A percentile compares a stretch with the other conserved stretches of the same genome.
These are phyloP conservation scores for Rhynchosporium graminicola DNA, from an alignment of 2,329 filamentous ascomycete genomes.

Conservation along the genomic window DNA sequence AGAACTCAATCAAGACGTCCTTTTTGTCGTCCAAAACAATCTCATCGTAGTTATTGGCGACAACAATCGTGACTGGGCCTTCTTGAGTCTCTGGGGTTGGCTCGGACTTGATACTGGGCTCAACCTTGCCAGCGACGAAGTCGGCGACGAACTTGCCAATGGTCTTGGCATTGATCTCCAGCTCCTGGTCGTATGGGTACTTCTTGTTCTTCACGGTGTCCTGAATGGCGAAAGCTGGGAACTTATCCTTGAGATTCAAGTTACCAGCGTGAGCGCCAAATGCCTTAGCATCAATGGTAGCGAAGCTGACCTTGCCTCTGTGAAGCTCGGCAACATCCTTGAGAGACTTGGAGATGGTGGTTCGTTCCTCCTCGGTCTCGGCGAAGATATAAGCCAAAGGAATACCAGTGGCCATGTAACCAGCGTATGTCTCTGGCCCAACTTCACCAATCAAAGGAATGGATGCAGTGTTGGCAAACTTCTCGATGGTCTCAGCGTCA, in stretches of 20 bases:
- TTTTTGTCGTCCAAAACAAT: slow-evolving; percentile 91
- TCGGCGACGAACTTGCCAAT: slow-evolving; percentile 84
- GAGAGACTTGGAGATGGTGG: slow-evolving; percentile 71
- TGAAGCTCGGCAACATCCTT: slow-evolving; percentile 88
- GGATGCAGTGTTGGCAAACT: slow-evolving; percentile 80
- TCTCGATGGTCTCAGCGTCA: slow-evolving; percentile 74
- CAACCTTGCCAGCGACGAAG: slow-evolving; percentile 82
- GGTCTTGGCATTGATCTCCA: slow-evolving; percentile 67
- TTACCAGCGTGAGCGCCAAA: slow-evolving; percentile 95
- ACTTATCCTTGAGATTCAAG: slow-evolving; percentile 96
- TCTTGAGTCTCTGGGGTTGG: slow-evolving; percentile 92
- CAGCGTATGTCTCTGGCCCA: slow-evolving; percentile 92
- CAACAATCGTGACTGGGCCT: slow-evolving; percentile 81
- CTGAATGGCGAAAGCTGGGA: slow-evolving; percentile 97
- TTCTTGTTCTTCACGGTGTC: slow-evolving; percentile 94
- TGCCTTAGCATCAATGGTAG: slow-evolving; percentile 90
- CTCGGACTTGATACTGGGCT: slow-evolving; percentile 98
- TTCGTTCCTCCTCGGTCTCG: slow-evolving; percentile 87
- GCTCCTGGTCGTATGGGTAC: slow-evolving; percentile 87
- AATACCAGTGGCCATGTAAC: slow-evolving; percentile 90
- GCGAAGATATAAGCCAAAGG: slow-evolving; percentile 98
- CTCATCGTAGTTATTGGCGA: slow-evolving; percentile 91
- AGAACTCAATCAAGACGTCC: slow-evolving; percentile 98
- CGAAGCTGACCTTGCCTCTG: slow-evolving; percentile 95
- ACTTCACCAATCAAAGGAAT: slow-evolving; percentile 94